Evolutionary conservation across 2,329 filamentous ascomycete species (phyloP).

Genomic region (Bipolaris cookei): DNA sequence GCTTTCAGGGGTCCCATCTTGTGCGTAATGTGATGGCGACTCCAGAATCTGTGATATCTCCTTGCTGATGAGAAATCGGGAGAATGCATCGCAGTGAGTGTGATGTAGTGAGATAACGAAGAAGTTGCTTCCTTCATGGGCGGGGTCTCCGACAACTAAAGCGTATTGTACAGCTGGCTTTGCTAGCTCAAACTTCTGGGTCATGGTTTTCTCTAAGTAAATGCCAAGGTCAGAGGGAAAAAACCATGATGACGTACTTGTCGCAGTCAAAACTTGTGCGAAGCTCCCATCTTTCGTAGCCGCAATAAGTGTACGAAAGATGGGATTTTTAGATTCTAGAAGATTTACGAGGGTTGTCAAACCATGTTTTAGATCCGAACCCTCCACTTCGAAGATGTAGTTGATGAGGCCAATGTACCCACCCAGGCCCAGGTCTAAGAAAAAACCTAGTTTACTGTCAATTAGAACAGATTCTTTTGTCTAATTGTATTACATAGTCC

Average conservation of each 20-base stretch:
- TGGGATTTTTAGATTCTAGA: background rate
- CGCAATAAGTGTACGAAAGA: background rate
- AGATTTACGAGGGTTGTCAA: background rate
- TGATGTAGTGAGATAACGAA: background rate
- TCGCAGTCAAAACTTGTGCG: background rate
- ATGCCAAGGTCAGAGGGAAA: background rate
- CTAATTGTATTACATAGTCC: background rate
- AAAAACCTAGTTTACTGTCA: background rate
- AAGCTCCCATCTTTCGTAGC: background rate
- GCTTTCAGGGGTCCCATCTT: background rate
- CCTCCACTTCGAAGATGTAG: background rate
- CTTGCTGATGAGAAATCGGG: background rate
- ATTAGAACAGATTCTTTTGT: background rate
- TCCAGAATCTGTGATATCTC: background rate
- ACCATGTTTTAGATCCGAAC: background rate
- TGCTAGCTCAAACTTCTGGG: background rate
- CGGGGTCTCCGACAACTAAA: background rate
- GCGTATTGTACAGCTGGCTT: background rate
- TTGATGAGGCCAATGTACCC: background rate
- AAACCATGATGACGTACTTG: background rate
- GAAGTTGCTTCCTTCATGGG: background rate
- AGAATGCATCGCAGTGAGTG: background rate
- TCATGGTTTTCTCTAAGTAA: background rate
- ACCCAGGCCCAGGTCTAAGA: background rate
- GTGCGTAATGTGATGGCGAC: background rate